Evolutionary conservation across 768 basidiomycete species (phyloP), one percentile per base, ranked within the genome.

Genomic region (Pseudohyphozyma bogoriensis): DNA sequence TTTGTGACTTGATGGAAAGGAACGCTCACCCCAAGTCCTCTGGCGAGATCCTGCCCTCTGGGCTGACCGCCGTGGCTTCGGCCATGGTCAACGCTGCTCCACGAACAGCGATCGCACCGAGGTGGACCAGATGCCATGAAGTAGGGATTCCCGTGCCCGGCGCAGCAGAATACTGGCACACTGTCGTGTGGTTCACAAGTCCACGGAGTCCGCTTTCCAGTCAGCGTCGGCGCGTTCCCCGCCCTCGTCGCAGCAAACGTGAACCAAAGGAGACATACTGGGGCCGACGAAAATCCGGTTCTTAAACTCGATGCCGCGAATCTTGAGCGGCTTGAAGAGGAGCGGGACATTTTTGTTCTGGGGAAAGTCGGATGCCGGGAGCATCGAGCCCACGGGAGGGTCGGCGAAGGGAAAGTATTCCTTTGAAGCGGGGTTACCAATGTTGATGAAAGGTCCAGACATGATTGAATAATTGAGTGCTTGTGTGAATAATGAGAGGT

Each of bases 71-170:
- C 4, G 84, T 83, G 0, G 87, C 88, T 72, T 91, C 88, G 62
- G 86, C 77, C 64, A 79, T 80, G 60, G 89, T 82, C 10, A 79
- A 80, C 1, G 83, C 85, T 3, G 80, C 81, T 12, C 89, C 87
- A 46, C 87, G 79, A 15, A 83, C 79, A 15, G 86, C 86, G 66
- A 83, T 80, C 1, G 79, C 79, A 18, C 68, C 66, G 29, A 86
- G 77, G 70, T 89, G 86, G 22, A 87, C 85, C 7, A 89, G 73
- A 71, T 90, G 89, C 83, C 84, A 89, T 63, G 88, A 85, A 1
- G 87, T 87, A 4, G 83, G 37, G 26, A 39, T 81, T 67, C 85
- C 82, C 0, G 87, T 74, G n/a, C n/a, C n/a, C n/a, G n/a, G n/a
- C 49, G 85, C 80, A 12, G 83, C 78, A 59, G 83, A 85, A 74